A percentile compares a stretch with the other conserved stretches of the same genome.
Evolutionary conservation across 495 filamentous ascomycete species (phyloP).

Genomic region (Daldinia concentrica): DNA sequence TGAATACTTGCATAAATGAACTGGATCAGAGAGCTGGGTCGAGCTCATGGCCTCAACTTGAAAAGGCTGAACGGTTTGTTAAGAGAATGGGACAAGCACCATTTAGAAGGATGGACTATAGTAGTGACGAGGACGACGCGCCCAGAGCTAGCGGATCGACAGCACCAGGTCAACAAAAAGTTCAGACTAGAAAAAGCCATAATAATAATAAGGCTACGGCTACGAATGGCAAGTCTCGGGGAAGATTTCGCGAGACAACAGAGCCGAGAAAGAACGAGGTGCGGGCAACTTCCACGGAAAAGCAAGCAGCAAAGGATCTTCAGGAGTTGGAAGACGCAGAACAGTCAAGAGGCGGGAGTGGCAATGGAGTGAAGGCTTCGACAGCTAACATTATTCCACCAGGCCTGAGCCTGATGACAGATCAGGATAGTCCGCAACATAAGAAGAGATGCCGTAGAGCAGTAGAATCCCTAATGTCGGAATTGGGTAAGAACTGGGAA

Average conservation of each 20-base stretch:
- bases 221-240: not conserved
- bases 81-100: constrained; percentile 11
- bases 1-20: constrained; percentile 5
- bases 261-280: not conserved
- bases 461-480: constrained; percentile 9
- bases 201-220: not conserved
- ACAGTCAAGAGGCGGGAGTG: not conserved
- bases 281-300: not conserved
- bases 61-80: constrained; percentile 6
- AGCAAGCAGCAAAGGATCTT: not conserved
- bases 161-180: not conserved
- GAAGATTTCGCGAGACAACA: not conserved
- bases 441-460: constrained; percentile 27
- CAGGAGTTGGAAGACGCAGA: not conserved
- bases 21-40: not conserved
- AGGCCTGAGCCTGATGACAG: not conserved
- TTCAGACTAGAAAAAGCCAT: not conserved
- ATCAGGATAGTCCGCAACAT: not conserved
- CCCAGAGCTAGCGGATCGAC: not conserved
- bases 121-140: constrained; percentile 2
- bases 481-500: constrained; percentile 31
- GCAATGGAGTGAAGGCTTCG: not conserved
- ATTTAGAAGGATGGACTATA: not conserved
- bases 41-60: constrained; percentile 11
- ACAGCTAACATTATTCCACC: not conserved